These are phyloP conservation scores for Podospora anserina DNA, from an alignment of 495 filamentous ascomycete genomes.

Conservation along the genomic window DNA sequence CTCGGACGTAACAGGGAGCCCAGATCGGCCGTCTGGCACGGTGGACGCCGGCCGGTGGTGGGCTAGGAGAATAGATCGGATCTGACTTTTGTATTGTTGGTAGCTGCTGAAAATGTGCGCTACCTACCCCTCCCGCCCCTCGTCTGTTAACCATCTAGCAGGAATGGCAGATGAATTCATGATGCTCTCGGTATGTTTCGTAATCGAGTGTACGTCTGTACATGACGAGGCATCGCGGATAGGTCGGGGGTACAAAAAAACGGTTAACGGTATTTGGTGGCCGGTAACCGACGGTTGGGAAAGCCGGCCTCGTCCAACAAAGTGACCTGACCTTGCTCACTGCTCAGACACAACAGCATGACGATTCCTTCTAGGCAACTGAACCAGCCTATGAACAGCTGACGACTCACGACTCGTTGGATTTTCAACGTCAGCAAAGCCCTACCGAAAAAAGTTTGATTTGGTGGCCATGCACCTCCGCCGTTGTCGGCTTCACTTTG, in stretches of 20 bases:
- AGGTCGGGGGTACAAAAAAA: background rate
- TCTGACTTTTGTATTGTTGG: background rate
- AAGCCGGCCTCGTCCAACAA: background rate
- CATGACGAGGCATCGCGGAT: background rate
- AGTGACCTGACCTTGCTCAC: background rate
- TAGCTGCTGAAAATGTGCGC: background rate
- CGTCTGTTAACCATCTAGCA: background rate
- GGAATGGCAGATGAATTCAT: background rate
- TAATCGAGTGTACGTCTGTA: background rate
- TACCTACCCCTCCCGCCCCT: background rate
- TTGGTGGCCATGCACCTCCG: conserved; percentile 3
- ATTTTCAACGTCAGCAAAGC: background rate
- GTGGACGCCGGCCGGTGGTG: background rate
- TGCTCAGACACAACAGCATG: background rate
- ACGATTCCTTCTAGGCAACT: background rate
- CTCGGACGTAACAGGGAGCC: background rate
- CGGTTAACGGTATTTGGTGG: background rate
- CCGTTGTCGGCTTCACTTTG: conserved; percentile 5
- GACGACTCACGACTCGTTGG: background rate
- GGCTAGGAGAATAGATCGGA: background rate
- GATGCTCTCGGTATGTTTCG: background rate
- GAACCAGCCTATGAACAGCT: background rate
- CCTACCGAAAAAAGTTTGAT: background rate
- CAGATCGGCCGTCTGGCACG: conserved; percentile 5
- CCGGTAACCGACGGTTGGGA: background rate